Conservation (phyloP, 2,329 filamentous ascomycete genomes). For the Sporothrix sp. region DNA sequence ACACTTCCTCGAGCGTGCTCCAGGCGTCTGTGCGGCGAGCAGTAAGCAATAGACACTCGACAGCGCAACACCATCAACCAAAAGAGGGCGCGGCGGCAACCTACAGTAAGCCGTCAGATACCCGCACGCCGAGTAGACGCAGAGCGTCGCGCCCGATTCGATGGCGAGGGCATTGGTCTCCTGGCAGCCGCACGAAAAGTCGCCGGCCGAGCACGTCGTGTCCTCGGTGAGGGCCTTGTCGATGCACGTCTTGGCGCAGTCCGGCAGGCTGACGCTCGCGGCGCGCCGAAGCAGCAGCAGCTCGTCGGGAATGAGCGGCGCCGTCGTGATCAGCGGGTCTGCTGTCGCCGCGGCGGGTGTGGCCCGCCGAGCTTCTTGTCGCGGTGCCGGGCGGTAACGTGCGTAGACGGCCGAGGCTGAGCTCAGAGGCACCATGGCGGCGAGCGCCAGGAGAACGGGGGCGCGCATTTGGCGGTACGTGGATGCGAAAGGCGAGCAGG, state of each 20-base stretch:
- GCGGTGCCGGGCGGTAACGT: neutral
- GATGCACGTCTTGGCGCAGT: constrained; percentile 13
- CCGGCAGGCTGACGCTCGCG: neutral
- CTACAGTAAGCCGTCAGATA: constrained; percentile 6
- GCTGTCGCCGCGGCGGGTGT: neutral
- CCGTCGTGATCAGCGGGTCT: neutral
- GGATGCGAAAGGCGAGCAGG: too few species aligned
- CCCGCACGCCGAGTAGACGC: constrained; percentile 12
- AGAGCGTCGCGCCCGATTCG: neutral
- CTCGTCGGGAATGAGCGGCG: neutral
- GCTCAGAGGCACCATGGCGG: neutral
- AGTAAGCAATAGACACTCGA: neutral
- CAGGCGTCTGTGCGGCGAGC: neutral
- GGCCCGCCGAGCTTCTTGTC: neutral
- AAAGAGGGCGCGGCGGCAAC: neutral
- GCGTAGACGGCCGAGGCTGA: neutral
- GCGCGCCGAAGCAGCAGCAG: neutral
- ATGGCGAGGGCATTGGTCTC: constrained; percentile 7
- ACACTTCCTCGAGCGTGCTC: neutral
- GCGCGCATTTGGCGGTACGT: too few species aligned
- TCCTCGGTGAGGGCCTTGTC: constrained; percentile 12
- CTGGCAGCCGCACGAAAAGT: constrained; percentile 13
- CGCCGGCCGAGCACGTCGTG: constrained; percentile 10
- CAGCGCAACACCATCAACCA: neutral
- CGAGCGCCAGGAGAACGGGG: too few species aligned